A percentile compares a stretch with the other conserved stretches of the same genome.
Conservation (phyloP, 768 basidiomycete species). For the Lactarius hatsudake region DNA sequence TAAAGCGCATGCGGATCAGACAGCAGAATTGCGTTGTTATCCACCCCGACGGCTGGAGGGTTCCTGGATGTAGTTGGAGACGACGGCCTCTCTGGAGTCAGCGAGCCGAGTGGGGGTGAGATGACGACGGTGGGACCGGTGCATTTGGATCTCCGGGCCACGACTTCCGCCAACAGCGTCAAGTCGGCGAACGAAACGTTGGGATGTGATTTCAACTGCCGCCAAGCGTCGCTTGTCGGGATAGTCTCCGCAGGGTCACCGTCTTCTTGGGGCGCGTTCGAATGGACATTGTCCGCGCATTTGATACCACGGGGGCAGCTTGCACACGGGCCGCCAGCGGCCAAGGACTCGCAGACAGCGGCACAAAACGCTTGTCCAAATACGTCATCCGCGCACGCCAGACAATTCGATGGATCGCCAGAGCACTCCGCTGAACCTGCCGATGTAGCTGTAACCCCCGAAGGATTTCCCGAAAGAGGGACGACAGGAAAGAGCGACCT, state of each 20-base stretch:
- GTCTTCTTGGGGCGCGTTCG: conserved; percentile 29
- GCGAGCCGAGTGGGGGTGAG: conserved; percentile 49
- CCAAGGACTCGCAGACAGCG: conserved; percentile 63
- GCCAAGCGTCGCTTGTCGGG: conserved; percentile 81
- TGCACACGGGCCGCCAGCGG: conserved; percentile 49
- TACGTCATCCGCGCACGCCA: conserved; percentile 79
- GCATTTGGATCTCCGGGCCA: conserved; percentile 78
- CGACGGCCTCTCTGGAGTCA: conserved; percentile 46
- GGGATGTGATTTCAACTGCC: conserved; percentile 81
- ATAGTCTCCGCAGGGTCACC: conserved; percentile 49
- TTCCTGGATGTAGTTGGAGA: conserved; percentile 33
- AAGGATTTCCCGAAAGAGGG: conserved; percentile 33
- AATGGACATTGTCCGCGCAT: conserved; percentile 25
- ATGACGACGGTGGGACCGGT: conserved; percentile 65
- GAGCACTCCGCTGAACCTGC: conserved; percentile 53
- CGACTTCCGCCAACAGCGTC: conserved; percentile 81
- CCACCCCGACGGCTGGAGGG: conserved; percentile 13
- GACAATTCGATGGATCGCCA: conserved; percentile 83
- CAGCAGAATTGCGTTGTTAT: conserved; percentile 44
- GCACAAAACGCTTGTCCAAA: conserved; percentile 88
- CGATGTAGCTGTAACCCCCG: conserved; percentile 29
- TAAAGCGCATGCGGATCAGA: conserved; percentile 56
- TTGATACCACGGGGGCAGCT: conserved; percentile 49
- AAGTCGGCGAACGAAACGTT: conserved; percentile 85
- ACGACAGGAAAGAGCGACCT: conserved; percentile 55